Percentiles rank a stretch among this genome's conserved stretches.
These are phyloP conservation scores for Allium sativum DNA, from an alignment of 106 monocot genomes.

Conservation along the genomic window DNA sequence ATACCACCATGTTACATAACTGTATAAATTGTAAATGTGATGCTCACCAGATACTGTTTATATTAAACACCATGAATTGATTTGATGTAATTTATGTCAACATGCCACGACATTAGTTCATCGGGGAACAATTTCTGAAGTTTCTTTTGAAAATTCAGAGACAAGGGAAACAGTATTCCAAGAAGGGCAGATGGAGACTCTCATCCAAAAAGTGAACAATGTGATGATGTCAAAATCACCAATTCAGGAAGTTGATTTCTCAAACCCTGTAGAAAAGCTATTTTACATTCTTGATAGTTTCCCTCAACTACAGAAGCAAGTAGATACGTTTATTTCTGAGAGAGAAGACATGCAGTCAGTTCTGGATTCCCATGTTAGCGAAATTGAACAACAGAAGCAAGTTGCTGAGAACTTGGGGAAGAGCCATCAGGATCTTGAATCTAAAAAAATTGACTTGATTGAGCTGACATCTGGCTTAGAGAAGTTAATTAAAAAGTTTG, in stretches of 20 bases:
- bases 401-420: constrained; percentile 23
- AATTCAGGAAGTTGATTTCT: constrained; percentile 11
- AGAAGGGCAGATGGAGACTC: constrained; percentile 33
- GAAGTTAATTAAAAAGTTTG: constrained; percentile 46
- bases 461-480: constrained; percentile 44
- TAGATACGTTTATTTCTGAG: constrained; percentile 30
- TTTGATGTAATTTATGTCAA: too few relatives aligned
- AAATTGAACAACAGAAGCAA: constrained; percentile 52
- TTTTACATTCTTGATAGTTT: constrained; percentile 53
- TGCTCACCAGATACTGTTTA: too few relatives aligned
- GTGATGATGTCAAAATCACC: constrained; percentile 26
- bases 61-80: too few relatives aligned
- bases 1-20: too few relatives aligned
- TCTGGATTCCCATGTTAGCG: constrained; percentile 29
- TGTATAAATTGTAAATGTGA: too few relatives aligned
- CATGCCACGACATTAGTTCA: too few relatives aligned
- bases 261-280: constrained; percentile 55
- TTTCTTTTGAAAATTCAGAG: constrained; percentile 22
- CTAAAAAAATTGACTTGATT: constrained; percentile 32
- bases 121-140: neutral
- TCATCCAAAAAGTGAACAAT: constrained; percentile 54
- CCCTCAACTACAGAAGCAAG: constrained; percentile 21
- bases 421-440: constrained; percentile 31
- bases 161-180: constrained; percentile 19
- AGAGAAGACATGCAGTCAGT: constrained; percentile 61